Evolutionary conservation across 768 basidiomycete genomes (phyloP).

Genomic region (Panaeolus papilionaceus): DNA sequence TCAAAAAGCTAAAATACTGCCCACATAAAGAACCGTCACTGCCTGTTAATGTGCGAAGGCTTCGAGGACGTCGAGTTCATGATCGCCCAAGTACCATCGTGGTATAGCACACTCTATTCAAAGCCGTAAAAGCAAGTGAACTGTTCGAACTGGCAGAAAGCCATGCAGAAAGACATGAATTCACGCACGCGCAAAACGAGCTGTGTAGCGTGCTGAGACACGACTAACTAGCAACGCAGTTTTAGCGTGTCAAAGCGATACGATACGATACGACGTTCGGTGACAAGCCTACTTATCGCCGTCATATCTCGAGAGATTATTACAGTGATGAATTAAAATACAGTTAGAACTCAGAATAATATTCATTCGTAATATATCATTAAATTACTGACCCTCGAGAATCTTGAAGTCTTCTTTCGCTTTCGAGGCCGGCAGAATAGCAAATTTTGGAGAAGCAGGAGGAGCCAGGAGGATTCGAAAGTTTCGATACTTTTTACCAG

Average conservation of each 20-base stretch:
- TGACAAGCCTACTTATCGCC: slow-evolving; percentile 1
- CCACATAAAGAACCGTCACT: neutral
- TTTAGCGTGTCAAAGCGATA: slow-evolving; percentile 9
- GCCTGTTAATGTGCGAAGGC: slow-evolving; percentile 9
- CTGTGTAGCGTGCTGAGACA: slow-evolving; percentile 11
- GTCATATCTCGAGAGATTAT: slow-evolving; percentile 4
- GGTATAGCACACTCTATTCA: slow-evolving; percentile 1
- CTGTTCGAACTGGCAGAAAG: slow-evolving; percentile 2
- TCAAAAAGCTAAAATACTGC: neutral
- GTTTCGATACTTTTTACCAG: neutral
- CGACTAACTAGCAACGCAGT: slow-evolving; percentile 5
- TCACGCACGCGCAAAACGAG: slow-evolving; percentile 8
- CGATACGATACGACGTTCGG: slow-evolving; percentile 11
- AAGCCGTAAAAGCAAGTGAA: neutral
- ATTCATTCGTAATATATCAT: neutral
- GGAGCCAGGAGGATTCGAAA: neutral
- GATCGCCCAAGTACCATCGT: neutral
- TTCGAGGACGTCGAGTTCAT: slow-evolving; percentile 4
- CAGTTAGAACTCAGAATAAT: neutral
- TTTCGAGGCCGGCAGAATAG: neutral
- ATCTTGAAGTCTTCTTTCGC: neutral
- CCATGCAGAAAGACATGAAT: slow-evolving; percentile 9
- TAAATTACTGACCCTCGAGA: neutral
- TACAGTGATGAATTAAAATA: neutral
- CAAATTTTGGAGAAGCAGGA: neutral